A percentile compares a stretch with the other conserved stretches of the same genome.
Evolutionary conservation across 495 filamentous ascomycete genomes (phyloP).

Genomic region (Lasiosphaeriaceae sp.): DNA sequence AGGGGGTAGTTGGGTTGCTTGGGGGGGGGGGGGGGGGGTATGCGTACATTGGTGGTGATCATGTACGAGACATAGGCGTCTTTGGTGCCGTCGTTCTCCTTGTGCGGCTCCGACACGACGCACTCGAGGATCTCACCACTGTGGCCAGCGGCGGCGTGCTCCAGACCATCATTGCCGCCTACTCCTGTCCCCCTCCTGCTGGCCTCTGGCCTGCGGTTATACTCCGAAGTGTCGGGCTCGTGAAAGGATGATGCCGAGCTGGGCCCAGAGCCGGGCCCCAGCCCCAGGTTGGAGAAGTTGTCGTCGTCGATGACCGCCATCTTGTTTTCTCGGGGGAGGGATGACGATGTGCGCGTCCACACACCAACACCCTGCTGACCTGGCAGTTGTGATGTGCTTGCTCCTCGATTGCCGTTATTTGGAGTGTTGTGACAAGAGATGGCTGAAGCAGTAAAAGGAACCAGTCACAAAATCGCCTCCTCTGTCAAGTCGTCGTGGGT

Average conservation of each 20-base stretch:
- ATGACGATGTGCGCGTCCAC: neutral
- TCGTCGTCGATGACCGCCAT: constrained; percentile 49
- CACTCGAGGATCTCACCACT: constrained; percentile 81
- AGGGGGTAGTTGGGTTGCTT: no score
- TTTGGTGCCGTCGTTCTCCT: constrained; percentile 96
- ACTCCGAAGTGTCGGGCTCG: constrained; percentile 12
- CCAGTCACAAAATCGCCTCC: no score
- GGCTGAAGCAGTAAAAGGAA: no score
- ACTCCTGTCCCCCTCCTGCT: constrained; percentile 20
- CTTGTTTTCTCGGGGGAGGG: constrained; percentile 2
- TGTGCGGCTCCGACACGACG: constrained; percentile 73
- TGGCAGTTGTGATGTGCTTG: neutral
- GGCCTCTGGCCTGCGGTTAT: constrained; percentile 7
- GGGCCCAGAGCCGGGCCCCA: constrained; percentile 3
- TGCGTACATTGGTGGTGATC: constrained; percentile 80
- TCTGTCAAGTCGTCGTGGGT: no score
- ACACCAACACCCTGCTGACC: neutral
- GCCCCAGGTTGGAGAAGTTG: constrained; percentile 41
- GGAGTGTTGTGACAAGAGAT: no score
- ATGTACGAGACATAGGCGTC: constrained; percentile 95
- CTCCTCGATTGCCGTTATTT: no score
- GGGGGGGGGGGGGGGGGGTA: neutral
- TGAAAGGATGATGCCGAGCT: constrained; percentile 14
- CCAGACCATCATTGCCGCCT: constrained; percentile 29
- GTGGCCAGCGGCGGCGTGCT: constrained; percentile 49